Percentiles rank a stretch among this genome's conserved stretches.
Evolutionary conservation across 768 basidiomycete species (phyloP).

Genomic region (Suillus spraguei): DNA sequence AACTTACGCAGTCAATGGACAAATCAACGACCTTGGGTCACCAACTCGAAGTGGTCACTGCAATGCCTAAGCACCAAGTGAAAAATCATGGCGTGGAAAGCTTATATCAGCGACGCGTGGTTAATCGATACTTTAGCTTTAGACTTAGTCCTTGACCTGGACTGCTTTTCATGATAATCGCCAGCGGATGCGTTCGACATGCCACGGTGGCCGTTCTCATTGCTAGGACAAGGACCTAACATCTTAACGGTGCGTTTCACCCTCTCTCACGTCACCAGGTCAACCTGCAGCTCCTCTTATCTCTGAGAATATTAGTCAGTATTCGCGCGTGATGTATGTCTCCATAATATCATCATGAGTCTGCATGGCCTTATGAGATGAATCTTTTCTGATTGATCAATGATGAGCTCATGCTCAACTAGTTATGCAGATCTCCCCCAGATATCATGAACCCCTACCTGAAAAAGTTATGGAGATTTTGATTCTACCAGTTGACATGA

Average conservation of each 20-base stretch:
- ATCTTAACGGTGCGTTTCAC: background rate
- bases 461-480: background rate
- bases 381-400: background rate
- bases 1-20: conserved; percentile 27
- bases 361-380: background rate
- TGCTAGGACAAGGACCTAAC: background rate
- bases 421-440: background rate
- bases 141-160: background rate
- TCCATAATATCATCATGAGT: background rate
- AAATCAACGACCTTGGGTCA: conserved; percentile 36
- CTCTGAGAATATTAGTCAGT: background rate
- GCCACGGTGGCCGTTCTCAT: background rate
- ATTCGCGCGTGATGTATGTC: background rate
- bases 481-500: no score
- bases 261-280: background rate
- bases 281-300: background rate
- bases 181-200: background rate
- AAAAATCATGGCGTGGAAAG: conserved; percentile 37
- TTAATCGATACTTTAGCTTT: background rate
- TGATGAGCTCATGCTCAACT: background rate
- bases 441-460: background rate
- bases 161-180: background rate
- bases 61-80: conserved; percentile 19
- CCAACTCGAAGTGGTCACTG: conserved; percentile 29
- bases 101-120: conserved; percentile 32